Evolutionary conservation across 768 basidiomycete species (phyloP).

Genomic region (Ramaria rubella): DNA sequence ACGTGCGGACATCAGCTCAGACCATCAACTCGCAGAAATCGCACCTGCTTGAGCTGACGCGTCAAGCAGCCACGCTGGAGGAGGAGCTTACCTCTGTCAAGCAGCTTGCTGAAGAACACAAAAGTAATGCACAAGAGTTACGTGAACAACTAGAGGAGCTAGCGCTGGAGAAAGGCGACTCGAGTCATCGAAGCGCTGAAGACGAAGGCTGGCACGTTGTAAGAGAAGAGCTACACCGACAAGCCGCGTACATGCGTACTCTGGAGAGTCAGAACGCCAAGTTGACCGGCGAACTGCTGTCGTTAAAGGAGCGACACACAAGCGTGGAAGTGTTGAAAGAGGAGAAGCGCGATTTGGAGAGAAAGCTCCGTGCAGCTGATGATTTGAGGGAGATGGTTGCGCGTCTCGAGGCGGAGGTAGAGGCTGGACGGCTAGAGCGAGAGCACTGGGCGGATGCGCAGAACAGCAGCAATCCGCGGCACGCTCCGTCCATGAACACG

Average conservation of each 20-base stretch:
- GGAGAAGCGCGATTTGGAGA: slow-evolving; percentile 61
- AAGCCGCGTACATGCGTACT: slow-evolving; percentile 51
- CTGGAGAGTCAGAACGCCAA: slow-evolving; percentile 56
- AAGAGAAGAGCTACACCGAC: slow-evolving; percentile 60
- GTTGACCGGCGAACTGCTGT: slow-evolving; percentile 45
- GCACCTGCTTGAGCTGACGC: slow-evolving; percentile 42
- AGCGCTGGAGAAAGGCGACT: slow-evolving; percentile 12
- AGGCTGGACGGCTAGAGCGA: slow-evolving; percentile 49
- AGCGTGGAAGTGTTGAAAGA: slow-evolving; percentile 67
- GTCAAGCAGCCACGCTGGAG: slow-evolving; percentile 37
- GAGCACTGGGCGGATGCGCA: slow-evolving; percentile 43
- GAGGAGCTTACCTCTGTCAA: slow-evolving; percentile 39
- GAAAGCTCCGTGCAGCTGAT: slow-evolving; percentile 43
- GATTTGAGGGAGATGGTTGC: slow-evolving; percentile 50
- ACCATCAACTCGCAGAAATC: slow-evolving; percentile 45
- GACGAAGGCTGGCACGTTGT: slow-evolving; percentile 58
- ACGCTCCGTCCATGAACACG: slow-evolving; percentile 37
- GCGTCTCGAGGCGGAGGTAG: slow-evolving; percentile 57
- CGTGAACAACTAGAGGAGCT: neutral
- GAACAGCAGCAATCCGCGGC: neutral
- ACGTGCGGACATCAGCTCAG: slow-evolving; percentile 44
- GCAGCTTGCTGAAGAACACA: slow-evolving; percentile 29
- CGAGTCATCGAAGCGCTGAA: slow-evolving; percentile 23
- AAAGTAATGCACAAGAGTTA: slow-evolving; percentile 18
- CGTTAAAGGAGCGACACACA: slow-evolving; percentile 48